These are phyloP conservation scores for Ganoderma multipileum DNA, from an alignment of 1,284 basidiomycete genomes.

Conservation along the genomic window DNA sequence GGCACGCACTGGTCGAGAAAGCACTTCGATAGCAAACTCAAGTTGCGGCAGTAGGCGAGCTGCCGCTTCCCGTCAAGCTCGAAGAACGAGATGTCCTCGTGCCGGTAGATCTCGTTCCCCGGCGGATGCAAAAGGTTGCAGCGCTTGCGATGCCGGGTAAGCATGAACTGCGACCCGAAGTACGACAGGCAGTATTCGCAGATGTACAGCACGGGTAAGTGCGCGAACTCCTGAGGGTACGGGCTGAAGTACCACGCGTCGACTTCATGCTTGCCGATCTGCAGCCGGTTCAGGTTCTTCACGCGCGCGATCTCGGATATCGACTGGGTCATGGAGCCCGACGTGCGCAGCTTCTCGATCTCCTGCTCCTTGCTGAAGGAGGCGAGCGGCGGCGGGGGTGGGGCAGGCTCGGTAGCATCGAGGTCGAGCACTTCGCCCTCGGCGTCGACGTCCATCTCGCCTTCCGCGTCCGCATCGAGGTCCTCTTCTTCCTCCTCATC, in stretches of 20 bases:
- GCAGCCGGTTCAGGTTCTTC: conserved; percentile 97
- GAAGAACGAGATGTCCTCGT: conserved; percentile 97
- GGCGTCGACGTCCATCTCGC: conserved; percentile 58
- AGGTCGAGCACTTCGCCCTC: conserved; percentile 55
- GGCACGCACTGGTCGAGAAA: conserved; percentile 90
- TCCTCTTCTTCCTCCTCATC: conserved; percentile 69
- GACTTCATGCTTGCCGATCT: conserved; percentile 96
- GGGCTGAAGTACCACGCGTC: conserved; percentile 99
- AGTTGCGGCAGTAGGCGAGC: conserved; percentile 95
- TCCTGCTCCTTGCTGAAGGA: conserved; percentile 95
- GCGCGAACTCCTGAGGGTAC: conserved; percentile 97
- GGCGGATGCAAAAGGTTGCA: conserved; percentile 96
- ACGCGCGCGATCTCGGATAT: conserved; percentile 97
- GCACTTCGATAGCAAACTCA: conserved; percentile 96
- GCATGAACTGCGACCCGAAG: conserved; percentile 88
- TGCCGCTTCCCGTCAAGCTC: conserved; percentile 98
- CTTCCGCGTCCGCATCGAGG: conserved; percentile 64
- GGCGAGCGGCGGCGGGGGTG: conserved; percentile 54
- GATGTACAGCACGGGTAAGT: conserved; percentile 94
- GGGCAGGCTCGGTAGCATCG: conserved; percentile 42
- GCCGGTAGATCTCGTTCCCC: conserved; percentile 98
- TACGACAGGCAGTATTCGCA: conserved; percentile 98
- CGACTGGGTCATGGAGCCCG: conserved; percentile 98
- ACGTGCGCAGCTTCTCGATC: conserved; percentile 97
- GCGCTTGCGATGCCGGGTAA: conserved; percentile 89